phyloP scores from a whole-genome alignment of 495 filamentous ascomycete genomes.

The Geopyxis carbonaria region DNA sequence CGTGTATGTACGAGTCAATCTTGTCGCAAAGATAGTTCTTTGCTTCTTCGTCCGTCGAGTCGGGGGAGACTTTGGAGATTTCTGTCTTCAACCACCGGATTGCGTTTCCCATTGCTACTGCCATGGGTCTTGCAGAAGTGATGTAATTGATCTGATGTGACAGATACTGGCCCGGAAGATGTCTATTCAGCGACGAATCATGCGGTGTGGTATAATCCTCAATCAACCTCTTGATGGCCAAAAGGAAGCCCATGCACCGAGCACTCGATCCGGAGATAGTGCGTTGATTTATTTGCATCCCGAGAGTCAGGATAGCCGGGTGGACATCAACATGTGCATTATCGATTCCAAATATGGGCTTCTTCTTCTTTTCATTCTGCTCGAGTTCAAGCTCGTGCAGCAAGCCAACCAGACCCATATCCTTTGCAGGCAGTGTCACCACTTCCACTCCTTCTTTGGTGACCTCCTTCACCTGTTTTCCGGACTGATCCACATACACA shows the following conservation, averaged over 20 bases:
- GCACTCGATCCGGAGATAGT: conserved; percentile 78
- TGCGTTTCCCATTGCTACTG: conserved; percentile 85
- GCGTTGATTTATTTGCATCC: conserved; percentile 80
- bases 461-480: conserved; percentile 19
- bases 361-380: conserved; percentile 56
- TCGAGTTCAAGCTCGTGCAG: conserved; percentile 31
- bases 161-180: conserved; percentile 79
- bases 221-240: conserved; percentile 83
- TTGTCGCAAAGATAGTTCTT: conserved; percentile 57
- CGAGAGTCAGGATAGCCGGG: conserved; percentile 66
- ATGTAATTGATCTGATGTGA: conserved; percentile 92
- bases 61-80: conserved; percentile 71
- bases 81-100: conserved; percentile 84
- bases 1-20: conserved; percentile 80
- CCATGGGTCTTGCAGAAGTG: conserved; percentile 77
- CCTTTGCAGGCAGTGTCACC: conserved; percentile 25
- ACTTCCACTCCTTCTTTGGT: conserved; percentile 25
- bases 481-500: conserved; percentile 14
- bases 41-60: conserved; percentile 56
- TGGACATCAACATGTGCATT: conserved; percentile 80
- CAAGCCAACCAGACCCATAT: conserved; percentile 31
- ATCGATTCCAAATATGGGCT: conserved; percentile 52
- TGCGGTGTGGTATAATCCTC: conserved; percentile 77
- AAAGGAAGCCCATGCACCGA: conserved; percentile 66
- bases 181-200: conserved; percentile 64